These are phyloP conservation scores for Dipteronia sinensis DNA, from an alignment of 345 rosid genomes.

Conservation along the genomic window DNA sequence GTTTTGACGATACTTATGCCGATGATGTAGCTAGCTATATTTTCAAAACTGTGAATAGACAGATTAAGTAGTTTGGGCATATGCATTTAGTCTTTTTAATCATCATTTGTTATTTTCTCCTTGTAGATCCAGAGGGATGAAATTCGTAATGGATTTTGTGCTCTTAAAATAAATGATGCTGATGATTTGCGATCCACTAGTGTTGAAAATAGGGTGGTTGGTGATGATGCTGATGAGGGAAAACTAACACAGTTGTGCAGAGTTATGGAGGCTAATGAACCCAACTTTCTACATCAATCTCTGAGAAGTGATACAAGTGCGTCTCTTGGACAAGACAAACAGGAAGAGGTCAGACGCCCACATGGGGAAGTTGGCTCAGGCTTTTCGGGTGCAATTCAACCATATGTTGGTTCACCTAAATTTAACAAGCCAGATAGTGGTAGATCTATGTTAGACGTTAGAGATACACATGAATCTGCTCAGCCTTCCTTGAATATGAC, in stretches of 20 bases:
- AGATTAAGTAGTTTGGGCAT: neutral
- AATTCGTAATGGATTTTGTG: constrained; percentile 44
- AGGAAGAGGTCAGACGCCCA: constrained; percentile 43
- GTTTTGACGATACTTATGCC: neutral
- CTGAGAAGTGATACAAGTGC: constrained; percentile 40
- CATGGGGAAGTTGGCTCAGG: constrained; percentile 35
- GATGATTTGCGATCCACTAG: constrained; percentile 33
- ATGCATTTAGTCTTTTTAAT: constrained; percentile 8
- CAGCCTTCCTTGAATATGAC: constrained; percentile 68
- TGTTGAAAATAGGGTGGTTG: constrained; percentile 40
- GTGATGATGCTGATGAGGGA: constrained; percentile 42
- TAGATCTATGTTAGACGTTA: constrained; percentile 47
- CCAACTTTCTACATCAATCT: constrained; percentile 45
- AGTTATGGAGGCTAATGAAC: constrained; percentile 50
- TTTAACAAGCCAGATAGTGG: constrained; percentile 38
- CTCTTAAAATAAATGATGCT: constrained; percentile 34
- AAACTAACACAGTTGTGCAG: constrained; percentile 47
- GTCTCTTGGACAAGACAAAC: constrained; percentile 40
- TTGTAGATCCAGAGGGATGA: constrained; percentile 48
- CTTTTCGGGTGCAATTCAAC: constrained; percentile 34
- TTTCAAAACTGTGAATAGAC: neutral
- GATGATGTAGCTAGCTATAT: neutral
- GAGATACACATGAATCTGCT: constrained; percentile 52
- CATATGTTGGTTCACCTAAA: constrained; percentile 24
- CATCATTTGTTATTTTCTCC: constrained; percentile 12